Evolutionary conservation across 768 basidiomycete genomes (phyloP), one percentile per base, ranked within the genome.

Genomic region (Xanthoconium stramineum): DNA sequence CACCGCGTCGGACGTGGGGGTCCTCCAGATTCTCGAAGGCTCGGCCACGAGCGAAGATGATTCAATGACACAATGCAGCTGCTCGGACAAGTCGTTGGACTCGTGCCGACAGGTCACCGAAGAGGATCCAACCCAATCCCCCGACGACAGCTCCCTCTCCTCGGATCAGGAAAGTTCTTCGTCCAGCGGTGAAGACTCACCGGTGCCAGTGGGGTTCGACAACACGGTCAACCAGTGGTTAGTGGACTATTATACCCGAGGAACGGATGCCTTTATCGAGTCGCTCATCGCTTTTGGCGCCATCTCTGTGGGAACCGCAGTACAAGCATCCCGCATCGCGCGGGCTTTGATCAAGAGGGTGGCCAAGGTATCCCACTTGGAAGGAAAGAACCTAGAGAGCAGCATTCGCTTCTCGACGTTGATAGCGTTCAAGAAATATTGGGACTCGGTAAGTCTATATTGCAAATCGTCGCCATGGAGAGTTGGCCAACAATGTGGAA

Each of bases 211-310:
- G 19, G 61, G 47, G 8, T 70, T 70, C 44, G 7, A 55, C 13
- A 39, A 52, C 19, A 52, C 40, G 45, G 64, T 61, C 52, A 32
- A 48, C 39, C 59, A 61, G 46, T 67, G 66, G 66, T 19, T 52
- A n/a, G 14, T 50, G 45, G 67, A 69, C 46, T 69, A 69, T 38
- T 57, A 51, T n/a, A 33, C 24, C 13, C 53, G 61, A 28, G 64
- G 67, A 30, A 12, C 5, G 39, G 53, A 63, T 6, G 14, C 53
- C 17, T 66, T 63, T 24, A 33, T 51, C 47, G 53, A 69, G 5
- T 53, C 64, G 4, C 35, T 63, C 42, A 51, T 66, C 35, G 52
- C 47, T 29, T 66, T 61, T 29, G 67, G 49, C 12, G 44, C 24
- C 9, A 8, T 47, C 12, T 66, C 66, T 10, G 45, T 29, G 3